Evolutionary conservation across 2,329 filamentous ascomycete genomes (phyloP).

Genomic region (Phialophora verrucosa): DNA sequence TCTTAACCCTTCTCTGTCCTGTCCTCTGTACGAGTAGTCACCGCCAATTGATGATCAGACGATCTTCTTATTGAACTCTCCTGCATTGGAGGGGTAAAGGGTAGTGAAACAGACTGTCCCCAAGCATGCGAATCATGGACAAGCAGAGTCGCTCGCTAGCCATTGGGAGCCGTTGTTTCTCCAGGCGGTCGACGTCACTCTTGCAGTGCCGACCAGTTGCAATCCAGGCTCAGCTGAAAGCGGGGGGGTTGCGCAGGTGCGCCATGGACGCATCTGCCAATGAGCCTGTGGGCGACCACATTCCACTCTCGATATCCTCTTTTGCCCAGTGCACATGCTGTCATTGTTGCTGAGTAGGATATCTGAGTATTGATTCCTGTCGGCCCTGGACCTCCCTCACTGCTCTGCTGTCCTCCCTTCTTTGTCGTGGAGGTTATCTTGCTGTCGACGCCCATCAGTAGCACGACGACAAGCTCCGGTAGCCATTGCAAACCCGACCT

Average conservation of each 20-base stretch:
- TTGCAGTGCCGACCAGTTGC: neutral
- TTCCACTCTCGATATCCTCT: neutral
- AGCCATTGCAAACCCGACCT: neutral
- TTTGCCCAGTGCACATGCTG: slow-evolving; percentile 20
- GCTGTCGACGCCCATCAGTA: neutral
- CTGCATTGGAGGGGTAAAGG: neutral
- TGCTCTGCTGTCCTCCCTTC: slow-evolving; percentile 16
- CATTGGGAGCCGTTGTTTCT: neutral
- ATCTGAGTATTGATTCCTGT: neutral
- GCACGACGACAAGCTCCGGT: neutral
- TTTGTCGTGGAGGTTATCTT: neutral
- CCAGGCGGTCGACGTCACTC: neutral
- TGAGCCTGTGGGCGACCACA: slow-evolving; percentile 2
- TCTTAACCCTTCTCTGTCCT: neutral
- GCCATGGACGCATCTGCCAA: neutral
- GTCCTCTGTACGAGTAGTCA: neutral
- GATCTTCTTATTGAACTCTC: neutral
- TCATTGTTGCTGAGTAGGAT: slow-evolving; percentile 13
- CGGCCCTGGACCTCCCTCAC: neutral
- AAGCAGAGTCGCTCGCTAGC: neutral
- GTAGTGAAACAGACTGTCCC: neutral
- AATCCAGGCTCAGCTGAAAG: neutral
- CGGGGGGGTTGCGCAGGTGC: neutral
- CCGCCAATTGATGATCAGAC: neutral
- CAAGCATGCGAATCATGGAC: neutral